These are phyloP conservation scores for Phylloporus arenicola DNA, from an alignment of 768 basidiomycete genomes.

Conservation along the genomic window DNA sequence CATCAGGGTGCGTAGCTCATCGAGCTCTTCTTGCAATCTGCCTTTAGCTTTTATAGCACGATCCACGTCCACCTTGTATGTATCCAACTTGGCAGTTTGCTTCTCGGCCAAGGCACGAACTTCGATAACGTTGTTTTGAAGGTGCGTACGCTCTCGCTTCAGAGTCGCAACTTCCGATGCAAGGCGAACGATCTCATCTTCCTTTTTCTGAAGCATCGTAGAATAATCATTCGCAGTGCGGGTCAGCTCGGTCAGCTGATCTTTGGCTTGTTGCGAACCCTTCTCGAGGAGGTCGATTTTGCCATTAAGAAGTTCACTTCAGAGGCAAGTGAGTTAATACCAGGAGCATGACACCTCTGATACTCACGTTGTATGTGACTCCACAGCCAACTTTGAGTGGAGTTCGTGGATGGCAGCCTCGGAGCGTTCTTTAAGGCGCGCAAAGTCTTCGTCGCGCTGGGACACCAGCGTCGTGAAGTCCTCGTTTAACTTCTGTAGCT, in stretches of 20 bases:
- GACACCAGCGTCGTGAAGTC: slow-evolving; percentile 63
- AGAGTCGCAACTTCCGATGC: slow-evolving; percentile 47
- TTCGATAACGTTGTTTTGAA: slow-evolving; percentile 58
- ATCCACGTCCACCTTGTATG: slow-evolving; percentile 51
- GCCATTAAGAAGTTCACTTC: slow-evolving; percentile 58
- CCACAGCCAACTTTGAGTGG: slow-evolving; percentile 63
- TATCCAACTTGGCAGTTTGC: slow-evolving; percentile 55
- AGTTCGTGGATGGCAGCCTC: slow-evolving; percentile 61
- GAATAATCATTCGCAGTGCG: slow-evolving; percentile 74
- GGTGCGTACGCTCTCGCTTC: slow-evolving; percentile 48
- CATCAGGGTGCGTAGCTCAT: slow-evolving; percentile 78
- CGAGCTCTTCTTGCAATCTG: slow-evolving; percentile 77
- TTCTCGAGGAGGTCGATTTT: slow-evolving; percentile 60
- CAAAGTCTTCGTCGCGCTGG: slow-evolving; percentile 78
- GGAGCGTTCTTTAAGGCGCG: slow-evolving; percentile 68
- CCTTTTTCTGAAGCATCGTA: slow-evolving; percentile 69
- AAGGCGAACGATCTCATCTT: slow-evolving; percentile 58
- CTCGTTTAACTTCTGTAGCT: slow-evolving; percentile 58
- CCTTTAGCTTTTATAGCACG: slow-evolving; percentile 40
- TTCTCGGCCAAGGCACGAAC: slow-evolving; percentile 66
- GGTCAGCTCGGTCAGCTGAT: slow-evolving; percentile 73
- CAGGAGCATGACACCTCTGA: not conserved
- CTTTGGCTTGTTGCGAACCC: slow-evolving; percentile 64
- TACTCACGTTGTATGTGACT: slow-evolving; percentile 59
- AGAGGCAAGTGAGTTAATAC: not conserved